Evolutionary conservation across 306 rosid genomes (phyloP).

Genomic region (Prunus kanzakura): DNA sequence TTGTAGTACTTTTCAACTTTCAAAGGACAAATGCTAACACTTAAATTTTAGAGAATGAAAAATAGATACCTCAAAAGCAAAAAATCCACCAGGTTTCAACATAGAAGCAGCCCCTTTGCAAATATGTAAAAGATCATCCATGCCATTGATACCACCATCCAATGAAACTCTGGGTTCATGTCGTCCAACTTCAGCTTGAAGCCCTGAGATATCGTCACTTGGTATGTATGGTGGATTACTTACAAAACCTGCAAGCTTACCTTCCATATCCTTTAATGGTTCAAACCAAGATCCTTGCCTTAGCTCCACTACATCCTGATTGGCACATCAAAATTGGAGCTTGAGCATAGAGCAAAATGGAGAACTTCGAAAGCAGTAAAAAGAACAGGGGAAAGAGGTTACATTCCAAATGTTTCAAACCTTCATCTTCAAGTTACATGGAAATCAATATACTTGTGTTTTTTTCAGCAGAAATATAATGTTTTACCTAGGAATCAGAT

Average conservation of each 20-base stretch:
- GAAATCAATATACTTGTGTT: neutral
- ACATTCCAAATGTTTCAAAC: neutral
- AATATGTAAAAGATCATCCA: conserved; percentile 67
- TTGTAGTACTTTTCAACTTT: neutral
- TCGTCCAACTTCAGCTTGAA: conserved; percentile 88
- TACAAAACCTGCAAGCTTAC: conserved; percentile 66
- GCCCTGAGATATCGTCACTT: conserved; percentile 56
- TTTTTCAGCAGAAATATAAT: neutral
- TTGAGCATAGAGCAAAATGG: conserved; percentile 4
- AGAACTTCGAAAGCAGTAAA: conserved; percentile 3
- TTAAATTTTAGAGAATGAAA: neutral
- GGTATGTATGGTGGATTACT: conserved; percentile 96
- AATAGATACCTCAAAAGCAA: conserved; percentile 71
- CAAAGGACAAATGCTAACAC: neutral
- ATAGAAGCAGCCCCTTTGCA: conserved; percentile 70
- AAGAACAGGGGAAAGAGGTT: neutral
- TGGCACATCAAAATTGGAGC: conserved; percentile 18
- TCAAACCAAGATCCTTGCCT: conserved; percentile 91
- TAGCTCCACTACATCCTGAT: conserved; percentile 57
- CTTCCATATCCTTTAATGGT: conserved; percentile 63
- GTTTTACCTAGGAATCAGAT: neutral
- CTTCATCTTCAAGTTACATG: neutral
- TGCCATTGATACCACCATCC: conserved; percentile 76
- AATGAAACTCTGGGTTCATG: conserved; percentile 76
- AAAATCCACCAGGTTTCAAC: conserved; percentile 84